Evolutionary conservation across 257 asterid genomes (phyloP), one percentile per base, ranked within the genome.

Genomic region (Nicotiana otophora): DNA sequence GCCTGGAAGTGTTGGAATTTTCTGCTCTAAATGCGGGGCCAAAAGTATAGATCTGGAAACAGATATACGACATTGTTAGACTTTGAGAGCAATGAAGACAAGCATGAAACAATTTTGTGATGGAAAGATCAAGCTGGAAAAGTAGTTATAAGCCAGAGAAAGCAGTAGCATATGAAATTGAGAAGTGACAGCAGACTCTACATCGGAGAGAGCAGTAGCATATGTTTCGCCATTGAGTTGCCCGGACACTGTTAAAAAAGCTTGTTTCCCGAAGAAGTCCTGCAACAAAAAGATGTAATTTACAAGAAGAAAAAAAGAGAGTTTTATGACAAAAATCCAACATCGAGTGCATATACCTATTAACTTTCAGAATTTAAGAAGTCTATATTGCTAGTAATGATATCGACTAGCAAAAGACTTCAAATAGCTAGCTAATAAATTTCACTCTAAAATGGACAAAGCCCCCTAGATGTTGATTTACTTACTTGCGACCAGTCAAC

Each of bases 21-120:
- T 96, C 98, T 36, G 99, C 99, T 88, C 99, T 91, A 86, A 94
- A 96, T 65, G 99, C 94, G 48, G 99, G 99, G 84, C 99, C 99
- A 88, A 96, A 96, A 42, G 98, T 94, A 89, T 96, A 96, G 61
- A 96, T 97, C 99, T 94, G 92, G 84, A 77, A 36, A 58, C 88
- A 70, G 82, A 82, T 23, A 77, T 75, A 86, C 33, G 78, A 55
- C 17, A 48, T 65, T 17, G 67, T 10, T 82, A 81, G 81, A 82
- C 57, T 76, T 81, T 36, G 63, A 84, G 77, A 20, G 26, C 55
- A 54, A 70, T 31, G 31, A 72, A 4, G 46, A 28, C 39, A 75
- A 46, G 23, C 60, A 72, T 72, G 79, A 72, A 20, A 14, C 20
- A 23, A 46, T 72, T 28, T 36, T 75, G 46, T 16, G 80, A 8